A percentile compares a stretch with the other conserved stretches of the same genome.
These are phyloP conservation scores for Stagonosporopsis rhizophila DNA, from an alignment of 2,329 filamentous ascomycete genomes.

Conservation along the genomic window DNA sequence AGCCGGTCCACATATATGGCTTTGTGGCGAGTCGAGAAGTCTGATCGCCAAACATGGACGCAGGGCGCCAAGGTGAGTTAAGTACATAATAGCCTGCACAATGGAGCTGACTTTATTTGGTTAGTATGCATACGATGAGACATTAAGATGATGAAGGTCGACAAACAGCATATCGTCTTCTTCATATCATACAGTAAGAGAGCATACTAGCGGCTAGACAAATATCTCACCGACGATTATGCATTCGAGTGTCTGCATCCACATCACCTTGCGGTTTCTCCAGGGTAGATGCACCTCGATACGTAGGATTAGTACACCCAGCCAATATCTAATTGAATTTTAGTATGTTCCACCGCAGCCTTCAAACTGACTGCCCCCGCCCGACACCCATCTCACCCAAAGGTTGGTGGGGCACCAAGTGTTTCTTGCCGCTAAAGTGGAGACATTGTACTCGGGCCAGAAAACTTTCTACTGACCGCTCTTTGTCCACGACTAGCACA, in stretches of 20 bases:
- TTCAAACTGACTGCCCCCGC: background rate
- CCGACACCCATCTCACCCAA: background rate
- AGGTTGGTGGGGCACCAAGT: background rate
- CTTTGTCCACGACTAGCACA: background rate
- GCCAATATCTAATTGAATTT: background rate
- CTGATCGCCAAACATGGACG: constrained; percentile 66
- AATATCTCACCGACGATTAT: background rate
- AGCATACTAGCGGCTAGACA: background rate
- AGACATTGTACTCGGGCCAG: background rate
- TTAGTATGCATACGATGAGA: background rate
- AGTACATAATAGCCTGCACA: background rate
- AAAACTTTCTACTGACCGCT: background rate
- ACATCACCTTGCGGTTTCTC: background rate
- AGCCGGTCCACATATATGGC: constrained; percentile 67
- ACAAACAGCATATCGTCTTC: background rate
- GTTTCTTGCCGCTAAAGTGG: background rate
- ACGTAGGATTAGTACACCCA: background rate
- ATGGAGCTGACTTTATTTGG: background rate
- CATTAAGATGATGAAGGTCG: background rate
- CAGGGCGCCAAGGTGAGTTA: constrained; percentile 12
- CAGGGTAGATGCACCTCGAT: no score
- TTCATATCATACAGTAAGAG: background rate
- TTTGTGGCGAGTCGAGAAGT: constrained; percentile 69
- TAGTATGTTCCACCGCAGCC: background rate
- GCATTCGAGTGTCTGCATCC: background rate